Evolutionary conservation across 208 protist genomes (phyloP).

Genomic region (Crithidia brevicula): DNA sequence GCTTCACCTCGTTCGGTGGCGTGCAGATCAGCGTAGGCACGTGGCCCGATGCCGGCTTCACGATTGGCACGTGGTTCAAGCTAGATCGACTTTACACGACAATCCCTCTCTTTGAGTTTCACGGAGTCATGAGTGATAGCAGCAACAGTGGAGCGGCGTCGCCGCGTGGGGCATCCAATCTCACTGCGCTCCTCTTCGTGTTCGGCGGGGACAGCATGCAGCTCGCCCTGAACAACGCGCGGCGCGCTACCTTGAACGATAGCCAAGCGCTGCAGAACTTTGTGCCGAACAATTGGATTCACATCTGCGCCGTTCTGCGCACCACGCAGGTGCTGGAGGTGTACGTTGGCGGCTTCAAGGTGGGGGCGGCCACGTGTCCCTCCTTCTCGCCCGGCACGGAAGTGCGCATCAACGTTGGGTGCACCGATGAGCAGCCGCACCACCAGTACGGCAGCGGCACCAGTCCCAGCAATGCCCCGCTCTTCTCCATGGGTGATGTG

Average conservation of each 20-base stretch:
- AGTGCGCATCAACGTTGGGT: slow-evolving; percentile 66
- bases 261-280: slow-evolving; percentile 70
- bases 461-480: slow-evolving; percentile 33
- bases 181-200: slow-evolving; percentile 36
- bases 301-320: slow-evolving; percentile 67
- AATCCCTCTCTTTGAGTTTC: slow-evolving; percentile 73
- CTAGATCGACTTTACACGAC: slow-evolving; percentile 71
- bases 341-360: slow-evolving; percentile 73
- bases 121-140: slow-evolving; percentile 35
- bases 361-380: slow-evolving; percentile 51
- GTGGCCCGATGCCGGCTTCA: slow-evolving; percentile 73
- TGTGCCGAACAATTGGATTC: slow-evolving; percentile 53
- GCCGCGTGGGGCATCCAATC: slow-evolving; percentile 19
- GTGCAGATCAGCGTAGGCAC: slow-evolving; percentile 57
- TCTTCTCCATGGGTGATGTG: slow-evolving; percentile 77
- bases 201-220: slow-evolving; percentile 70
- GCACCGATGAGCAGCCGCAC: slow-evolving; percentile 20
- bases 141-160: slow-evolving; percentile 1
- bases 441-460: slow-evolving; percentile 31
- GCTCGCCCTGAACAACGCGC: slow-evolving; percentile 47
- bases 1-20: slow-evolving; percentile 73
- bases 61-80: slow-evolving; percentile 64
- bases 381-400: slow-evolving; percentile 56
- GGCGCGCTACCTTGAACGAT: slow-evolving; percentile 70
- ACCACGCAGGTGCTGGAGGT: slow-evolving; percentile 51